Percentiles rank a stretch among this genome's conserved stretches.
Conservation (phyloP, 2,329 filamentous ascomycete species). For the Arachnomyces sp. region DNA sequence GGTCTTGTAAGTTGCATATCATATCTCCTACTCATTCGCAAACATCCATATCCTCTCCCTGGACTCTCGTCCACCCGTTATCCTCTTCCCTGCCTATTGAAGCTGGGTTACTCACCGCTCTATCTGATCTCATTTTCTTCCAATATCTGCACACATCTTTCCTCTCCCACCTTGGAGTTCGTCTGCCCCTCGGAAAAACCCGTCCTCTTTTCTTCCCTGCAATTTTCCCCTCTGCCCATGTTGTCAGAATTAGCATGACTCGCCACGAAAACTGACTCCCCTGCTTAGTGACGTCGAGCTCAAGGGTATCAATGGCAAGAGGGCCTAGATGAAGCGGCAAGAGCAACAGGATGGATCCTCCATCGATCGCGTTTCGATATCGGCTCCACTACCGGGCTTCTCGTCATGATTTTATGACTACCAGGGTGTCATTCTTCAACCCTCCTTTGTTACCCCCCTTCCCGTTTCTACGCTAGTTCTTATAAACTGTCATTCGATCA, state of each 20-base stretch:
- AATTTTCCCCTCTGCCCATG: not conserved
- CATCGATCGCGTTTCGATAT: too few species aligned
- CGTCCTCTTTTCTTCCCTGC: not conserved
- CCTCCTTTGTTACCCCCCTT: too few species aligned
- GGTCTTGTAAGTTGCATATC: conserved; percentile 61
- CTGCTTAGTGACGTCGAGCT: conserved; percentile 57
- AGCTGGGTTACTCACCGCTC: not conserved
- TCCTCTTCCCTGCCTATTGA: not conserved
- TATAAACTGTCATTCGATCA: too few species aligned
- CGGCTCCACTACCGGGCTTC: too few species aligned
- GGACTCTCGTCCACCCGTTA: not conserved
- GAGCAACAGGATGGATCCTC: conserved; percentile 2
- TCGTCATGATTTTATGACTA: too few species aligned
- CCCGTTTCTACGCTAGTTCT: too few species aligned
- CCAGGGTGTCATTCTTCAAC: too few species aligned
- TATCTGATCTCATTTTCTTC: not conserved
- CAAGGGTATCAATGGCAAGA: conserved; percentile 52
- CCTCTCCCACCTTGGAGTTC: too few species aligned
- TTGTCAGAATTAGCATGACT: not conserved
- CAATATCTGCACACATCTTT: not conserved
- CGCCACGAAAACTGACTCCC: conserved; percentile 9
- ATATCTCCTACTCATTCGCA: too few species aligned
- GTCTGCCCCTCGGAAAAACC: not conserved
- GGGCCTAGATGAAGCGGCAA: conserved; percentile 20
- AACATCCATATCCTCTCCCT: too few species aligned